A percentile compares a stretch with the other conserved stretches of the same genome.
Evolutionary conservation across 331 rosid genomes (phyloP).

Genomic region (Spiraea crenata): DNA sequence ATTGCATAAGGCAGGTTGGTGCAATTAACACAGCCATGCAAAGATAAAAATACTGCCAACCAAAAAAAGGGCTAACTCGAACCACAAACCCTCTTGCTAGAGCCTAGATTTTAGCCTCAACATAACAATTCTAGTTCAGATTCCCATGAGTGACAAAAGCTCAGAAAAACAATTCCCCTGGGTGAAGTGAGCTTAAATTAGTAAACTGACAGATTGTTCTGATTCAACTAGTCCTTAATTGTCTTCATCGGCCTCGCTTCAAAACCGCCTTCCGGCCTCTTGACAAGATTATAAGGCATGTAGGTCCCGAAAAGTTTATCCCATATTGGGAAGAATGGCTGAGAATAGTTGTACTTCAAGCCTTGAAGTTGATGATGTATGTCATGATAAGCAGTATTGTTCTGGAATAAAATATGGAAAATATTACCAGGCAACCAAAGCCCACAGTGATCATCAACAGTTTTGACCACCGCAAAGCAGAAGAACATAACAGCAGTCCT

Average conservation of each 20-base stretch:
- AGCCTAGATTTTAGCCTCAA: slow-evolving; percentile 27
- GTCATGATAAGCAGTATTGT: slow-evolving; percentile 84
- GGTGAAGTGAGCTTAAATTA: slow-evolving; percentile 19
- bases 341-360: slow-evolving; percentile 77
- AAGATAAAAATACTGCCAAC: slow-evolving; percentile 22
- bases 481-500: slow-evolving; percentile 77
- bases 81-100: slow-evolving; percentile 31
- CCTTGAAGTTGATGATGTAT: slow-evolving; percentile 90
- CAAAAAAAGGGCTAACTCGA: slow-evolving; percentile 28
- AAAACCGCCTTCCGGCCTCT: slow-evolving; percentile 62
- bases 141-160: slow-evolving; percentile 8
- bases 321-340: slow-evolving; percentile 87
- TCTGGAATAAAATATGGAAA: slow-evolving; percentile 68
- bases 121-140: slow-evolving; percentile 5
- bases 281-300: slow-evolving; percentile 74
- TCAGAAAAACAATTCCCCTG: slow-evolving; percentile 9
- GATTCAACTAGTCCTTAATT: slow-evolving; percentile 36
- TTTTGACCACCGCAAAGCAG: slow-evolving; percentile 78
- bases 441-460: slow-evolving; percentile 88
- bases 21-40: slow-evolving; percentile 3
- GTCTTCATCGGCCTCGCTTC: slow-evolving; percentile 60
- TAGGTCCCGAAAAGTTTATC: slow-evolving; percentile 77
- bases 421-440: slow-evolving; percentile 79
- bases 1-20: slow-evolving; percentile 16
- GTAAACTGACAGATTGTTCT: neutral